These are phyloP conservation scores for Lyophyllum semitale DNA, from an alignment of 768 basidiomycete genomes.

Conservation along the genomic window DNA sequence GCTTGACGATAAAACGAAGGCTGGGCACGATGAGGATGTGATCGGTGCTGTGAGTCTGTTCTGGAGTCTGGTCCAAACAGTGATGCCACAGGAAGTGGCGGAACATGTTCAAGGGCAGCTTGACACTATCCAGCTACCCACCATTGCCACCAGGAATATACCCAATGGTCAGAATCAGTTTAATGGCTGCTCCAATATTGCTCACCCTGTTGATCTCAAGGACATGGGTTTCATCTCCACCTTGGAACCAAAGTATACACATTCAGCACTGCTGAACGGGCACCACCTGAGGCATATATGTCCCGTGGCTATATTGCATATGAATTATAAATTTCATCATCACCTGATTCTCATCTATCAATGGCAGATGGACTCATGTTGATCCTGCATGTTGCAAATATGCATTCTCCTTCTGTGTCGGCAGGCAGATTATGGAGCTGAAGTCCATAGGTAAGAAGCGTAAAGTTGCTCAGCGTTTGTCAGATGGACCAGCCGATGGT, in stretches of 20 bases:
- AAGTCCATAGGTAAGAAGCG: neutral
- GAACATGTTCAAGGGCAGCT: neutral
- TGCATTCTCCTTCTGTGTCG: neutral
- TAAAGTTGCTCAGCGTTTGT: neutral
- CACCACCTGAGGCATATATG: slow-evolving; percentile 3
- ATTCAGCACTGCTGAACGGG: neutral
- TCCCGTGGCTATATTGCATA: slow-evolving; percentile 1
- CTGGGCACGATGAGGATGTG: neutral
- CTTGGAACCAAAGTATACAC: neutral
- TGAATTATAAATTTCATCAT: neutral
- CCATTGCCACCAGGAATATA: neutral
- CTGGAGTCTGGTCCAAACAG: neutral
- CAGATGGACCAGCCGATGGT: neutral
- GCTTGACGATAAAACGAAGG: neutral
- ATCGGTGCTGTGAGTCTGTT: neutral
- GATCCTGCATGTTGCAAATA: neutral
- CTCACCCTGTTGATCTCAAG: too few relatives aligned
- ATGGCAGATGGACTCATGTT: slow-evolving; percentile 1
- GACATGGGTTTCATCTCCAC: too few relatives aligned
- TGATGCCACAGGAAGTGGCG: neutral
- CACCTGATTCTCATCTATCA: neutral
- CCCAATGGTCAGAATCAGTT: neutral
- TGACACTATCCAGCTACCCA: too few relatives aligned
- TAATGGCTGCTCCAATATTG: too few relatives aligned
- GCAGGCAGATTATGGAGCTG: neutral